These are phyloP conservation scores for Saccharomycopsis schoenii DNA, from an alignment of 805 yeast species.

Conservation along the genomic window DNA sequence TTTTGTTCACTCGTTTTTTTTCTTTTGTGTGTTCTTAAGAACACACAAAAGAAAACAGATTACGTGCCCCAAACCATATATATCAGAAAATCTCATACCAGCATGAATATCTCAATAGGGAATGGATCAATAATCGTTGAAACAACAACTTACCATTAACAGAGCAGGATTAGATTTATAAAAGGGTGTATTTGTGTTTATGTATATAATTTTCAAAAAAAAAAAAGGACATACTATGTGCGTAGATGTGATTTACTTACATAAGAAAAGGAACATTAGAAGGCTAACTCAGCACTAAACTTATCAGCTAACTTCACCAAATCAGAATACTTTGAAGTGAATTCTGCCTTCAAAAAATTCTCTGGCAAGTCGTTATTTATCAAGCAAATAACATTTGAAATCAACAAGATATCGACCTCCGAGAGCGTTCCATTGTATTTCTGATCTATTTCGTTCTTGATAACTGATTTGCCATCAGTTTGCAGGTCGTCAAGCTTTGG, in stretches of 20 bases:
- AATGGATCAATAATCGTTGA: no score
- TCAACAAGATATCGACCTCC: not conserved
- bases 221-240: not conserved
- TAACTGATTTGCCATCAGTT: not conserved
- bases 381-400: not conserved
- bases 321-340: not conserved
- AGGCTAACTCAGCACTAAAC: not conserved
- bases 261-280: not conserved
- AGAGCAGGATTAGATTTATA: no score
- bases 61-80: no score
- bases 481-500: not conserved
- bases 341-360: not conserved
- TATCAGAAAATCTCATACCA: no score
- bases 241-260: not conserved
- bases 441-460: not conserved
- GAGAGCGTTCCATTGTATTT: not conserved
- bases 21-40: no score
- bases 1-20: not conserved
- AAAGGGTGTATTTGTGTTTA: no score
- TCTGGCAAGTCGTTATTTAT: not conserved
- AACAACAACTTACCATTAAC: no score
- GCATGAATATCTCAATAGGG: no score
- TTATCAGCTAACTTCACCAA: not conserved
- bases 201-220: no score
- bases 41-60: not conserved